Conservation (phyloP, 345 rosid species). For the Linum tenue region DNA sequence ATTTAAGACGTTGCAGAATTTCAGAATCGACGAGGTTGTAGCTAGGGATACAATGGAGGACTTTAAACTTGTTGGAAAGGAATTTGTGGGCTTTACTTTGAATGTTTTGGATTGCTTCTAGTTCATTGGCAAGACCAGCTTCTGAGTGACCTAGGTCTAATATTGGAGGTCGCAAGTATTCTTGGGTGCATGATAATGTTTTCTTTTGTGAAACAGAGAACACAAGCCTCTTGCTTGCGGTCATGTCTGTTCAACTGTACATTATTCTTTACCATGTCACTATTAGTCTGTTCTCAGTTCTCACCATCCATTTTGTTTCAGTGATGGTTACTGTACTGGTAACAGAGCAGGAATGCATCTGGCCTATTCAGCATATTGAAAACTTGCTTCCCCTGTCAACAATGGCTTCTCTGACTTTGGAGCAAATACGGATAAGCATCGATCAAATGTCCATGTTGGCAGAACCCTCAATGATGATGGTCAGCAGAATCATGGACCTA, state of each 20-base stretch:
- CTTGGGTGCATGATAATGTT: constrained; percentile 28
- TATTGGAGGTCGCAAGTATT: constrained; percentile 38
- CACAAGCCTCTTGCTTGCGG: background rate
- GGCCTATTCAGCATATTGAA: constrained; percentile 35
- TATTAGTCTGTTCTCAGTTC: too few relatives aligned
- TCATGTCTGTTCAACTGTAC: background rate
- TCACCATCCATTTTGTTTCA: too few relatives aligned
- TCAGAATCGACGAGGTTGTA: too few relatives aligned
- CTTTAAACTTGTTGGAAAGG: too few relatives aligned
- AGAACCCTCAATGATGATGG: constrained; percentile 34
- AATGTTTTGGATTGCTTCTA: too few relatives aligned
- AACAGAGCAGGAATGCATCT: constrained; percentile 52
- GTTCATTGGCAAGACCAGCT: constrained; percentile 24
- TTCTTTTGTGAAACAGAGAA: background rate
- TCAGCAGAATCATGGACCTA: constrained; percentile 61
- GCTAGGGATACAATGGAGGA: too few relatives aligned
- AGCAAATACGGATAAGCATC: constrained; percentile 39
- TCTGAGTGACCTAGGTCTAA: constrained; percentile 34
- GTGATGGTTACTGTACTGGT: background rate
- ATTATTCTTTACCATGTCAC: background rate
- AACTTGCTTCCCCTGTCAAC: constrained; percentile 27
- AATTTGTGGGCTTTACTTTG: too few relatives aligned
- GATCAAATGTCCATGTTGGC: constrained; percentile 34
- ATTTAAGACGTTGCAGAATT: too few relatives aligned
- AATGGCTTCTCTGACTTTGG: constrained; percentile 39